Evolutionary conservation across 345 rosid genomes (phyloP).

Genomic region (Physaria fendleri): DNA sequence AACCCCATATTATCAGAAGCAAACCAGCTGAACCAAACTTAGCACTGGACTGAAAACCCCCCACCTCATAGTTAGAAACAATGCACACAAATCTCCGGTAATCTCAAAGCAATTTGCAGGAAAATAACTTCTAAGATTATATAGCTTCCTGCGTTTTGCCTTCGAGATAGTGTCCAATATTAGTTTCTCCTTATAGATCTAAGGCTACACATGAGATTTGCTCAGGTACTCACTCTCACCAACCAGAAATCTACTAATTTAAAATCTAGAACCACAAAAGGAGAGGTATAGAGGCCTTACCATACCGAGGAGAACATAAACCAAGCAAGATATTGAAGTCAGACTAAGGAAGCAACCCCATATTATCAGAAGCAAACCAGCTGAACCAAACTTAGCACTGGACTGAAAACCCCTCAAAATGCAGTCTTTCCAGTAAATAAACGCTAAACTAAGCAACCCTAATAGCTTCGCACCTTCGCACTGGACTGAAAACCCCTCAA

Average conservation of each 20-base stretch:
- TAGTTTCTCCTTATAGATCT: background rate
- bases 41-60: constrained; percentile 49
- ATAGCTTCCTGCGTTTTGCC: background rate
- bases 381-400: constrained; percentile 60
- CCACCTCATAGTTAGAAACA: background rate
- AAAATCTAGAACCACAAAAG: background rate
- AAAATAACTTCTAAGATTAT: background rate
- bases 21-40: constrained; percentile 76
- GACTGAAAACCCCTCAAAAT: too few relatives aligned
- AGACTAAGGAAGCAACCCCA: constrained; percentile 97
- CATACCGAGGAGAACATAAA: constrained; percentile 76
- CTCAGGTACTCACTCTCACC: background rate
- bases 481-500: constrained; percentile 72
- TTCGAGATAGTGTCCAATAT: background rate
- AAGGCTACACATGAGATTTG: background rate
- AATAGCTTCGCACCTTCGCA: too few relatives aligned
- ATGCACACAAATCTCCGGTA: background rate
- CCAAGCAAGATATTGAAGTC: constrained; percentile 79
- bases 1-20: constrained; percentile 92
- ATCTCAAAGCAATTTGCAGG: background rate
- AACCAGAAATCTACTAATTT: background rate
- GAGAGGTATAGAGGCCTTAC: constrained; percentile 38
- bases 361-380: constrained; percentile 77
- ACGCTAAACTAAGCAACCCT: too few relatives aligned
- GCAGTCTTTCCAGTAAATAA: too few relatives aligned